Percentiles rank a stretch among this genome's conserved stretches.
Conservation (phyloP, 1,284 basidiomycete species). For the Serendipita sp. region DNA sequence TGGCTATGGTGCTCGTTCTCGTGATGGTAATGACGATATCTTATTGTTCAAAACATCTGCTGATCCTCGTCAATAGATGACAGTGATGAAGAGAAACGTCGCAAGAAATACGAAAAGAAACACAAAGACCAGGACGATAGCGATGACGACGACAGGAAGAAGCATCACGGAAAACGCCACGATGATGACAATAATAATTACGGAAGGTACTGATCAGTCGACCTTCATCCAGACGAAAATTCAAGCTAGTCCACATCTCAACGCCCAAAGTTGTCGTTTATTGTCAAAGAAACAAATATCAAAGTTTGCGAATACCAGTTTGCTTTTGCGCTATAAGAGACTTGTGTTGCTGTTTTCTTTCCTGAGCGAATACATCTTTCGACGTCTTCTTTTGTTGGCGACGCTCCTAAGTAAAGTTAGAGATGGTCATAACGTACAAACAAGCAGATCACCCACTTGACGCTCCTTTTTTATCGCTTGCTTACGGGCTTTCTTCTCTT, state of each 20-base stretch:
- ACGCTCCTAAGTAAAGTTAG: conserved; percentile 27
- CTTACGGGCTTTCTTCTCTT: conserved; percentile 82
- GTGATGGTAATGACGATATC: neutral
- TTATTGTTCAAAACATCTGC: neutral
- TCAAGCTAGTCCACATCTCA: neutral
- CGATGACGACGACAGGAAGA: neutral
- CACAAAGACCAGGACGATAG: neutral
- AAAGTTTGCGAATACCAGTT: neutral
- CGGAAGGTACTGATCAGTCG: neutral
- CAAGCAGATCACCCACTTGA: conserved; percentile 26
- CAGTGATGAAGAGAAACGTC: neutral
- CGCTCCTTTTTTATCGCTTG: conserved; percentile 73
- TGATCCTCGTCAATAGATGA: neutral
- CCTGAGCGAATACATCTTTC: conserved; percentile 61
- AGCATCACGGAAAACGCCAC: neutral
- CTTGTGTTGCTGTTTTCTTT: conserved; percentile 60
- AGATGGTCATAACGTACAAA: neutral
- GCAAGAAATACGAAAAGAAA: neutral
- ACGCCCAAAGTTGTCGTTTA: neutral
- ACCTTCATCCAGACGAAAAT: too few relatives aligned
- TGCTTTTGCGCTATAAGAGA: conserved; percentile 24
- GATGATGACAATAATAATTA: neutral
- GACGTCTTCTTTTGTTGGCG: conserved; percentile 69
- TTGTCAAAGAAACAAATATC: neutral
- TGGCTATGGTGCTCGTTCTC: conserved; percentile 9